Conservation (phyloP, 2,329 filamentous ascomycete species). For the Bipolaris oryzae region DNA sequence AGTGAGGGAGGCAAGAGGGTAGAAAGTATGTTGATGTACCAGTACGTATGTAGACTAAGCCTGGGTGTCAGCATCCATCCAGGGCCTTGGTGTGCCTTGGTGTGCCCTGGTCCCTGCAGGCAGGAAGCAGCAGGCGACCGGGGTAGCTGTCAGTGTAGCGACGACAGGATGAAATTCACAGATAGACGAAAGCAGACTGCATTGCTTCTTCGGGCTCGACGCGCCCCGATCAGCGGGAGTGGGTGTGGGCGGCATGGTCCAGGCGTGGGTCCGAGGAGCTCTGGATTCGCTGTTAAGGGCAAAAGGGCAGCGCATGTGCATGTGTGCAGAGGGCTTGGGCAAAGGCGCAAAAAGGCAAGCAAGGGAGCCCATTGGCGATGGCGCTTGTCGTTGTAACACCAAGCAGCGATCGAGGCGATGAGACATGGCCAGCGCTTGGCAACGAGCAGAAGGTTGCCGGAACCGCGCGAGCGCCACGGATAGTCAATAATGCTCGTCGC, state of each 20-base stretch:
- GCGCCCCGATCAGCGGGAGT: background rate
- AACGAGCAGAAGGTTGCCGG: constrained; percentile 22
- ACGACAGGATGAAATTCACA: constrained; percentile 13
- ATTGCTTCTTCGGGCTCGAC: constrained; percentile 7
- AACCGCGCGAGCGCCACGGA: constrained; percentile 33
- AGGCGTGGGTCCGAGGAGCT: background rate
- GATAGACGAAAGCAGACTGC: constrained; percentile 9
- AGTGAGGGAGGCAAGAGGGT: background rate
- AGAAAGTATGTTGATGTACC: no score
- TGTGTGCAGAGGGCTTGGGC: background rate
- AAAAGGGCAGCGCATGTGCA: background rate
- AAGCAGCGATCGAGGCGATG: constrained; percentile 15
- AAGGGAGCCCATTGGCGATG: constrained; percentile 9
- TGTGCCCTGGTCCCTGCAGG: constrained; percentile 15
- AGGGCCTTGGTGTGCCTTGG: no score
- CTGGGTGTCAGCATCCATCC: background rate
- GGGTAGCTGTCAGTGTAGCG: constrained; percentile 6
- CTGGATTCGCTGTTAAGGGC: background rate
- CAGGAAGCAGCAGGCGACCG: constrained; percentile 12
- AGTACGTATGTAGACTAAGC: no score
- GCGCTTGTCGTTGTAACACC: constrained; percentile 8
- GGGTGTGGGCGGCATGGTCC: background rate
- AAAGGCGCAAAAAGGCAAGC: constrained; percentile 4
- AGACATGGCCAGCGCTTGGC: constrained; percentile 23
- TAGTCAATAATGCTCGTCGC: constrained; percentile 31